Evolutionary conservation across 768 basidiomycete genomes (phyloP), one percentile per base, ranked within the genome.

Genomic region (Pleurotus salmoneostramineus): DNA sequence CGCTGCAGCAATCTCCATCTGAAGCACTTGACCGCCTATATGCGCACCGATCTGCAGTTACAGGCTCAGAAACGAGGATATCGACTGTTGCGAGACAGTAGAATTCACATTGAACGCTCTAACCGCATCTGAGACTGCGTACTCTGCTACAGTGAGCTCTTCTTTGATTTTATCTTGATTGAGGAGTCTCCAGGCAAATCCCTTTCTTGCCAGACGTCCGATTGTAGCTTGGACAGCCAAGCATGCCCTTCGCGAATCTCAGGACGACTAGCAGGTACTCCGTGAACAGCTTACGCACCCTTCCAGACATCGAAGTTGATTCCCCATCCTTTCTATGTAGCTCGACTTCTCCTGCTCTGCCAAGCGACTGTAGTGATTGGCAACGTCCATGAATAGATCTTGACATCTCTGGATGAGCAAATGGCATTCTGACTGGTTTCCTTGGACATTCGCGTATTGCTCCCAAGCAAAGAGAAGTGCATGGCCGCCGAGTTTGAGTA

Each of bases 131-230:
- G 48, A 34, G 6, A 65, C 43, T 12, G 60, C 59, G 10, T 32
- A 27, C 50, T 65, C 64, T 7, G 63, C 63, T 12, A 48, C 50
- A 6, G 52, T 34, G 14, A 65, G 34, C 15, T 42, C 50, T 43
- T 58, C 55, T 36, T 60, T 57, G 21, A 64, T 59, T 37, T 56
- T 57, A 34, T 59, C 61, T 36, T 62, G 63, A 43, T 62, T 49
- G 27, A 65, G 44, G 12, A 65, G 56, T 11, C 64, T 56, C 64
- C 64, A 64, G 11, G 61, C 61, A 45, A 65, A 60, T 8, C 61
- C 55, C 48, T 60, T 62, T 5, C 50, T 50, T 4, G 63, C 51
- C 6, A 65, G 43, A 15, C 44, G 60, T 44, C 21, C 50, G 3
- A 65, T 50, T 0, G 58, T 56, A 27, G 56, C 55, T 17, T 58